Conservation (phyloP, 768 basidiomycete species). For the Candolleomyces aberdarensis region DNA sequence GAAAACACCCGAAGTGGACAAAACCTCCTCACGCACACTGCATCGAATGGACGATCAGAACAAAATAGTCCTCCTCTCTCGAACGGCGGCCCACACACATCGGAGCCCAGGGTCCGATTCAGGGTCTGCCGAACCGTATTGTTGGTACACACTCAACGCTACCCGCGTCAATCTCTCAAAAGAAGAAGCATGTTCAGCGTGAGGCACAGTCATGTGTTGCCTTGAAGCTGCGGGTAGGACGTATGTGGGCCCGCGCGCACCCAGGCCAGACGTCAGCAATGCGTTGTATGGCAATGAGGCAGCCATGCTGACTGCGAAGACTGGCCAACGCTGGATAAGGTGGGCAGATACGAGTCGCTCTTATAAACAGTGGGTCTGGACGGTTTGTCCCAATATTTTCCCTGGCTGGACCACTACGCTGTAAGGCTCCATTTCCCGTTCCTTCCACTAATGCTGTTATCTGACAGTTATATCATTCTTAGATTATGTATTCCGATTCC, state of each 20-base stretch:
- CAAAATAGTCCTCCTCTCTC: too few relatives aligned
- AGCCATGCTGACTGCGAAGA: neutral
- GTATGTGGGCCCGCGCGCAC: neutral
- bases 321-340: neutral
- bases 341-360: neutral
- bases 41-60: too few relatives aligned
- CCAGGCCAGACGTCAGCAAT: neutral
- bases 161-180: neutral
- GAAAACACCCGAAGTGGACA: too few relatives aligned
- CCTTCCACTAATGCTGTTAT: neutral
- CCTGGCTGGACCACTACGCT: neutral
- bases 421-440: neutral
- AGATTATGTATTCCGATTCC: constrained; percentile 1
- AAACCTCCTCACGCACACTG: too few relatives aligned
- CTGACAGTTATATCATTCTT: too few relatives aligned
- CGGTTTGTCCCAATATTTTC: too few relatives aligned
- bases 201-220: neutral
- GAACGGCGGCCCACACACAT: too few relatives aligned
- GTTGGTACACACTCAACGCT: neutral
- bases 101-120: neutral
- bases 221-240: neutral
- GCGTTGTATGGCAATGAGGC: neutral
- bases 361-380: neutral
- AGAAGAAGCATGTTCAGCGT: neutral
- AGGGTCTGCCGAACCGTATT: neutral